Conservation (phyloP, 2,329 filamentous ascomycete species). For the Alternaria conjuncta region DNA sequence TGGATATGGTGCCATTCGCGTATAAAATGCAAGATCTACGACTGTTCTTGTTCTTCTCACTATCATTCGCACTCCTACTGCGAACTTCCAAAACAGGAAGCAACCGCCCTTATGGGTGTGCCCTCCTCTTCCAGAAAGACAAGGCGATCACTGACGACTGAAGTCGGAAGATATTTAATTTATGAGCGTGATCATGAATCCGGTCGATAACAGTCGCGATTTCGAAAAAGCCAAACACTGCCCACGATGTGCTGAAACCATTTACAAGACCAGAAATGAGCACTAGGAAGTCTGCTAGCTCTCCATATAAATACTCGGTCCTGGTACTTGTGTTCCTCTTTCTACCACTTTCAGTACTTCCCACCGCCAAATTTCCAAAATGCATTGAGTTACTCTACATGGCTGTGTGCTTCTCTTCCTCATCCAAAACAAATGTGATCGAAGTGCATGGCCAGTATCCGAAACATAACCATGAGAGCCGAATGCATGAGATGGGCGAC, state of each 20-base stretch:
- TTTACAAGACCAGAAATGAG: no score
- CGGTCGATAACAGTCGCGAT: neutral
- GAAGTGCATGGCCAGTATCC: neutral
- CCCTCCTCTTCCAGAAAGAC: neutral
- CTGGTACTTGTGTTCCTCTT: neutral
- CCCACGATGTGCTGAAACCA: neutral
- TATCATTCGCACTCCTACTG: neutral
- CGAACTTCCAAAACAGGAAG: neutral
- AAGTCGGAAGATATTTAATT: no score
- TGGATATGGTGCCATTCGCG: neutral
- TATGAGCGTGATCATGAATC: neutral
- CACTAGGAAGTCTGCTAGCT: no score
- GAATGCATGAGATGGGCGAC: neutral
- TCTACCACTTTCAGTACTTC: neutral
- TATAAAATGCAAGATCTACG: neutral
- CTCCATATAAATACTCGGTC: neutral
- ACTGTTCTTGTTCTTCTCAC: neutral
- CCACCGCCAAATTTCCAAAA: neutral
- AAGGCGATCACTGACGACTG: no score
- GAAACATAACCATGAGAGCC: neutral
- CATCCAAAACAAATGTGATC: neutral
- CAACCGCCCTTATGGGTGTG: neutral
- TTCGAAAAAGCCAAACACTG: neutral
- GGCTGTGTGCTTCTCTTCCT: neutral
- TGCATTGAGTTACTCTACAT: accelerated